These are phyloP conservation scores for Sugiyamaella neomexicana DNA, from an alignment of 1,139 yeast species.

Conservation along the genomic window DNA sequence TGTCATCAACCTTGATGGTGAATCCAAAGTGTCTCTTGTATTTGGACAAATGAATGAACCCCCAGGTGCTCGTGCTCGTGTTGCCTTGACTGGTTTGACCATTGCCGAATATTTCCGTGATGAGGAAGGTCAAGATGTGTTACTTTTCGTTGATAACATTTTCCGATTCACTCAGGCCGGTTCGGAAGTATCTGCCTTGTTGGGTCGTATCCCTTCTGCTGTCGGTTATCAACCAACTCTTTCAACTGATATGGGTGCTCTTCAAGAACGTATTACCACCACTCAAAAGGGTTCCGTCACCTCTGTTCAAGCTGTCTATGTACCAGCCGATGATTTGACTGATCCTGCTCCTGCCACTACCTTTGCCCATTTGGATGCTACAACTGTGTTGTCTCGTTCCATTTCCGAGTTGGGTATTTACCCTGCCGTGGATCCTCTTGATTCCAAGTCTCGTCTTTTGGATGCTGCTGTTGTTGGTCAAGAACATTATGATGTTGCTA, in stretches of 20 bases:
- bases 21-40: slow-evolving; percentile 98
- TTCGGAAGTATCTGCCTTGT: slow-evolving; percentile 99
- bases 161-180: slow-evolving; percentile 99
- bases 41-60: slow-evolving; percentile 99
- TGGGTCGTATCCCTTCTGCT: slow-evolving; percentile 99
- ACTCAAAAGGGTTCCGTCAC: slow-evolving; percentile 99
- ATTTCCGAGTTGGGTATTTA: slow-evolving; percentile 99
- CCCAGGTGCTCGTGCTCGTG: slow-evolving; percentile 99
- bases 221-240: slow-evolving; percentile 99
- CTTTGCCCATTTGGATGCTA: slow-evolving; percentile 99
- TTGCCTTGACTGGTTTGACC: slow-evolving; percentile 99
- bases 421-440: slow-evolving; percentile 99
- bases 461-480: slow-evolving; percentile 97
- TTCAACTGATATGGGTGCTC: slow-evolving; percentile 99
- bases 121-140: slow-evolving; percentile 99
- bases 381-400: slow-evolving; percentile 99
- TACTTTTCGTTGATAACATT: slow-evolving; percentile 99
- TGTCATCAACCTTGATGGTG: slow-evolving; percentile 99
- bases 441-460: slow-evolving; percentile 97
- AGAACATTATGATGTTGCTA: slow-evolving; percentile 96
- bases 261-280: slow-evolving; percentile 99
- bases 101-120: slow-evolving; percentile 99
- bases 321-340: slow-evolving; percentile 99
- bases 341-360: slow-evolving; percentile 99
- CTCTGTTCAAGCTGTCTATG: slow-evolving; percentile 99